These are phyloP conservation scores for Neurospora sp. DNA, from an alignment of 2,329 filamentous ascomycete species.

Conservation along the genomic window DNA sequence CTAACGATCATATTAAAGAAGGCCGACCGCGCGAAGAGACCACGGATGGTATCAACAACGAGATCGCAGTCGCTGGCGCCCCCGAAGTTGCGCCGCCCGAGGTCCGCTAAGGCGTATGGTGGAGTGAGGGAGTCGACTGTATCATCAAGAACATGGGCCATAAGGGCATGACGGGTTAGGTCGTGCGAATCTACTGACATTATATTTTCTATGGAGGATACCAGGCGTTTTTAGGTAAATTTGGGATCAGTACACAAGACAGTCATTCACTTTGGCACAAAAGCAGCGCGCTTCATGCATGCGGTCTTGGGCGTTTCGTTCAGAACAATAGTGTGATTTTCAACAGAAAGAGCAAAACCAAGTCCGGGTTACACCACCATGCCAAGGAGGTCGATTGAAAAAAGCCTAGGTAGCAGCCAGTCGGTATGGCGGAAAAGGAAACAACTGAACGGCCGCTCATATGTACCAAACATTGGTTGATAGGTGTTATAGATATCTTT, in stretches of 20 bases:
- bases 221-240: neutral
- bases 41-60: slow-evolving; percentile 47
- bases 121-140: neutral
- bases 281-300: neutral
- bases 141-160: neutral
- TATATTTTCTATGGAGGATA: neutral
- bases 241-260: neutral
- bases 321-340: neutral
- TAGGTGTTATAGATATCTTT: neutral
- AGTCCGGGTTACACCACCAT: neutral
- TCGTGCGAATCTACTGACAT: neutral
- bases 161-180: neutral
- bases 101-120: slow-evolving; percentile 18
- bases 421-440: neutral
- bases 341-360: neutral
- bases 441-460: neutral
- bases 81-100: slow-evolving; percentile 24
- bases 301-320: neutral
- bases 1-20: slow-evolving; percentile 20
- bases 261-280: neutral
- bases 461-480: neutral
- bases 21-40: slow-evolving; percentile 37
- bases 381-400: neutral
- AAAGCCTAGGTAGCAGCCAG: neutral
- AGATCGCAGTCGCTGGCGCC: slow-evolving; percentile 49